Percentiles rank a stretch among this genome's conserved stretches.
Conservation (phyloP, 208 protist genomes). For the Porcisia hertigi region DNA sequence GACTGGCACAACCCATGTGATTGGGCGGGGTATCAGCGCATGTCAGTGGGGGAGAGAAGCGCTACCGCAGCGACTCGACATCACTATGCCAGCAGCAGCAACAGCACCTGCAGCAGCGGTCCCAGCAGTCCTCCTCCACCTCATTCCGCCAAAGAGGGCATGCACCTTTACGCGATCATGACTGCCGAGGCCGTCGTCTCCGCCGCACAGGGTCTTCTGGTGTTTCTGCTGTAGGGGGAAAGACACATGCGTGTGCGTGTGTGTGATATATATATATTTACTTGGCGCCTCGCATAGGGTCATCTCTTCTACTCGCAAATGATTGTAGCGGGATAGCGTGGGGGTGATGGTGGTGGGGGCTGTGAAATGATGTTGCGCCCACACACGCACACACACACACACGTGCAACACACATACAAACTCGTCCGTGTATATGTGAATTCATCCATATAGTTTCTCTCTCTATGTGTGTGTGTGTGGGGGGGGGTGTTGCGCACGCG, state of each 20-base stretch:
- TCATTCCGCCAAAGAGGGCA: background rate
- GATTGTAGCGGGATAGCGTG: background rate
- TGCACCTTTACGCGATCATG: slow-evolving; percentile 3
- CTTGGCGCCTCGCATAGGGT: background rate
- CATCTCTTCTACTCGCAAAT: background rate
- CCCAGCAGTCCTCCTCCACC: background rate
- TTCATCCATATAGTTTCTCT: too few relatives aligned
- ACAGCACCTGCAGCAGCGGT: slow-evolving; percentile 3
- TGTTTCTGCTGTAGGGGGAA: slow-evolving; percentile 20
- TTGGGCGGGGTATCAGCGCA: background rate
- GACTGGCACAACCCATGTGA: background rate
- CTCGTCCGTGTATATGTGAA: too few relatives aligned
- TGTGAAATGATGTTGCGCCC: background rate
- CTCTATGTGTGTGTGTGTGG: too few relatives aligned
- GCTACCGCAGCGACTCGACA: background rate
- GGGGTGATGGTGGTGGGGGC: background rate
- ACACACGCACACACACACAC: background rate
- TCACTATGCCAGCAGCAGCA: background rate
- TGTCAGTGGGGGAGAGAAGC: background rate
- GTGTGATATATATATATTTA: too few relatives aligned
- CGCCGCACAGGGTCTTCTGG: slow-evolving; percentile 22
- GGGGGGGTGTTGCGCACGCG: too few relatives aligned
- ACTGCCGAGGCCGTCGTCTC: slow-evolving; percentile 28
- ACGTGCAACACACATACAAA: too few relatives aligned
- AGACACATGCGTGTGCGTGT: background rate